phyloP scores from a whole-genome alignment of 441 rosid species.

The Geranium incanum region DNA sequence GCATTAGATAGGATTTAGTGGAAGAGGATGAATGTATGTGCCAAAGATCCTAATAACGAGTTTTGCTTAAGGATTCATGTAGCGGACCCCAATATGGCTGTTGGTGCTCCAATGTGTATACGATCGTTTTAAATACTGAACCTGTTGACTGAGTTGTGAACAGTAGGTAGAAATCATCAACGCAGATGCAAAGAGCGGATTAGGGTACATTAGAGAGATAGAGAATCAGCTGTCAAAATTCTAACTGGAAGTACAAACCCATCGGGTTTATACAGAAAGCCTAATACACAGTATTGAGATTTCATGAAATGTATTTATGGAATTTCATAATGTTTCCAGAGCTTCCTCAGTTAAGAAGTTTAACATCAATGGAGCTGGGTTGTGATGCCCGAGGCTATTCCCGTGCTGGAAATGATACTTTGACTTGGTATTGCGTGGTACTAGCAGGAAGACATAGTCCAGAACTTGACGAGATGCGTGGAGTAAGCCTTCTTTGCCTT shows the following conservation, averaged over 20 bases:
- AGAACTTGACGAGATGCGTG: slow-evolving; percentile 85
- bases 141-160: background rate
- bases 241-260: background rate
- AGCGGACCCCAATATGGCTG: background rate
- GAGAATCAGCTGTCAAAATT: background rate
- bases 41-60: background rate
- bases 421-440: slow-evolving; percentile 87
- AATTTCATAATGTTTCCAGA: slow-evolving; percentile 33
- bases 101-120: background rate
- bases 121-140: background rate
- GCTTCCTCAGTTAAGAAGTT: slow-evolving; percentile 83
- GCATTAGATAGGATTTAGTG: background rate
- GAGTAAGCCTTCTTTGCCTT: slow-evolving; percentile 43
- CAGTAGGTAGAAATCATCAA: background rate
- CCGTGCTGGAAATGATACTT: slow-evolving; percentile 68
- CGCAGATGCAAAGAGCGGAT: background rate
- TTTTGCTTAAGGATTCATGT: background rate
- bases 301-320: no score
- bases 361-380: slow-evolving; percentile 81
- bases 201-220: background rate
- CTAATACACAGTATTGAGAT: no score
- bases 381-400: slow-evolving; percentile 90
- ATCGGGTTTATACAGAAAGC: background rate
- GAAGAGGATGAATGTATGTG: background rate
- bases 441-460: slow-evolving; percentile 85